A percentile compares a stretch with the other conserved stretches of the same genome.
phyloP scores from a whole-genome alignment of 2,329 filamentous ascomycete genomes.

The Fusarium illudens region DNA sequence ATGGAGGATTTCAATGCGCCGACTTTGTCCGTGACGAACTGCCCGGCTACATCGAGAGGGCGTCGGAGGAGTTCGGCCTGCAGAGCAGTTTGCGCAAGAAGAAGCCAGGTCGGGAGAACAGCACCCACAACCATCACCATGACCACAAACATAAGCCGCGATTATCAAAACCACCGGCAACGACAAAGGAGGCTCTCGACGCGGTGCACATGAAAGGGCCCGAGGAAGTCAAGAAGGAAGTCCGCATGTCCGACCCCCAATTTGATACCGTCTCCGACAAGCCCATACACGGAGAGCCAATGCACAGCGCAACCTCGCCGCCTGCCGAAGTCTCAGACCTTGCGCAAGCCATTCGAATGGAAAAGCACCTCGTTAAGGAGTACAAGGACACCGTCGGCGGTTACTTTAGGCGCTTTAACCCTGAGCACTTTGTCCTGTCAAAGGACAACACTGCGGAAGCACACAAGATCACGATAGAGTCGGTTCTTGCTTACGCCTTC shows the following conservation, averaged over 20 bases:
- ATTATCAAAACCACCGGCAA: conserved; percentile 27
- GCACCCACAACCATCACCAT: conserved; percentile 24
- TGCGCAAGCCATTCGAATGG: conserved; percentile 72
- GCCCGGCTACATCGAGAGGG: conserved; percentile 88
- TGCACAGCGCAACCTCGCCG: conserved; percentile 53
- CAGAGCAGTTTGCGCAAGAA: conserved; percentile 73
- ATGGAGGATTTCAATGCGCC: conserved; percentile 89
- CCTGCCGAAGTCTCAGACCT: conserved; percentile 62
- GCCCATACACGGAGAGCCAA: conserved; percentile 48
- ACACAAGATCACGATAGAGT: conserved; percentile 70
- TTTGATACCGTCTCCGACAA: conserved; percentile 47
- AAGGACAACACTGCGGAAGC: conserved; percentile 41
- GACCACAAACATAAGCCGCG: conserved; percentile 31
- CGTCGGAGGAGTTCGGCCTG: conserved; percentile 78
- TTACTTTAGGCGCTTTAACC: conserved; percentile 91
- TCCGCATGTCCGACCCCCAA: conserved; percentile 47
- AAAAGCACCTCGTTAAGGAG: conserved; percentile 74
- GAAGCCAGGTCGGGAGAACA: conserved; percentile 44
- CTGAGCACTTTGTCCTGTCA: conserved; percentile 72
- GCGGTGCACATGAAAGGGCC: conserved; percentile 60
- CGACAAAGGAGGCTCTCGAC: conserved; percentile 42
- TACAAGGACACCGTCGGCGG: conserved; percentile 90
- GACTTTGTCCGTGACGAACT: conserved; percentile 85
- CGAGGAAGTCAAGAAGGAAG: conserved; percentile 54
- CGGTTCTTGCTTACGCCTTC: conserved; percentile 90